Evolutionary conservation across 441 rosid species (phyloP).

Genomic region (Jatropha multifida): DNA sequence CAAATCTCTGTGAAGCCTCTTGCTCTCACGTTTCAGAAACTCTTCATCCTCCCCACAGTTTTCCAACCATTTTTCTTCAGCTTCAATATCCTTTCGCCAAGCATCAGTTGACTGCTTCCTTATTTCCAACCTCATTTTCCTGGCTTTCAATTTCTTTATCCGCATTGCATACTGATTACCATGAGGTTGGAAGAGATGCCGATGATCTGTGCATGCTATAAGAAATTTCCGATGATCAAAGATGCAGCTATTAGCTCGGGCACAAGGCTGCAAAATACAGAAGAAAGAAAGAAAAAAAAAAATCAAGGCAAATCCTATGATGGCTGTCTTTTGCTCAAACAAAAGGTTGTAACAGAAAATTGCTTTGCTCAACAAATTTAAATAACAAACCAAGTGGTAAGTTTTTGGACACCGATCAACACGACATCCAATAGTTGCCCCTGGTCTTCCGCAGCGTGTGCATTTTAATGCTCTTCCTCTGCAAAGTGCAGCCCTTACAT

Average conservation of each 20-base stretch:
- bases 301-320: neutral
- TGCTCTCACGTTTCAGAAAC: constrained; percentile 95
- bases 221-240: constrained; percentile 99
- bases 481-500: constrained; percentile 91
- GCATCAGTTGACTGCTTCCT: constrained; percentile 85
- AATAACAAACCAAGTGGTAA: constrained; percentile 84
- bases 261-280: constrained; percentile 81
- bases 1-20: constrained; percentile 90
- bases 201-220: constrained; percentile 96
- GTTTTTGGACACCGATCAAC: constrained; percentile 99
- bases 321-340: neutral
- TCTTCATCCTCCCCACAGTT: constrained; percentile 99
- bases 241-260: constrained; percentile 90
- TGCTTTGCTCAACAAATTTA: constrained; percentile 16
- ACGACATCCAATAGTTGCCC: constrained; percentile 99
- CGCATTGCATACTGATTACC: constrained; percentile 51
- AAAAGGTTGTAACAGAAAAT: neutral
- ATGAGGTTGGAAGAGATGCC: constrained; percentile 81
- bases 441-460: constrained; percentile 95
- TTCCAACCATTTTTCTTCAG: constrained; percentile 98
- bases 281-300: constrained; percentile 18
- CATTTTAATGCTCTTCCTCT: constrained; percentile 95
- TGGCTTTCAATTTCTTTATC: constrained; percentile 82
- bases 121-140: constrained; percentile 72
- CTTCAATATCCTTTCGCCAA: constrained; percentile 89